These are phyloP conservation scores for Clonostachys byssicola DNA, from an alignment of 2,329 filamentous ascomycete genomes.

Conservation along the genomic window DNA sequence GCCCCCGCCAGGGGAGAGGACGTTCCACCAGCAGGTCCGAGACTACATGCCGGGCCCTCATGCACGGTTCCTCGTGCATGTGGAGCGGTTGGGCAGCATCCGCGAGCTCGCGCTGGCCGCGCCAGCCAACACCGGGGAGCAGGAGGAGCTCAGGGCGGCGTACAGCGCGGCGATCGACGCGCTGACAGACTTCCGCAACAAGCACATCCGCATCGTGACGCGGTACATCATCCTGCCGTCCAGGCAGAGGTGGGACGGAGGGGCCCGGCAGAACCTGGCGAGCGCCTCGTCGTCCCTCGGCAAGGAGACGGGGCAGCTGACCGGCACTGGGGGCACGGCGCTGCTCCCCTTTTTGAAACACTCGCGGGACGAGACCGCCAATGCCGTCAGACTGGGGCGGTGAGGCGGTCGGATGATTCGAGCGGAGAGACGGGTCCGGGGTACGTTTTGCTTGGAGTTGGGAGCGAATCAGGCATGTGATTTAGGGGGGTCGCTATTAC, in stretches of 20 bases:
- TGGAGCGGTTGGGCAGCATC: slow-evolving; percentile 69
- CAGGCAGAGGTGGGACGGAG: slow-evolving; percentile 26
- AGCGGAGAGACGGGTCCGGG: too few species aligned
- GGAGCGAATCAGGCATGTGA: too few species aligned
- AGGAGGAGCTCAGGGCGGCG: slow-evolving; percentile 25
- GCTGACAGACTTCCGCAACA: slow-evolving; percentile 72
- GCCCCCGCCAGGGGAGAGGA: slow-evolving; percentile 14
- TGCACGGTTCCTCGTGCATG: slow-evolving; percentile 69
- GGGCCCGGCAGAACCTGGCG: slow-evolving; percentile 32
- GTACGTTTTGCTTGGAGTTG: too few species aligned
- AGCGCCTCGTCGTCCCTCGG: slow-evolving; percentile 30
- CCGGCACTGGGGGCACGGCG: slow-evolving; percentile 6
- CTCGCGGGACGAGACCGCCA: slow-evolving; percentile 2
- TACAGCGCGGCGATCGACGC: slow-evolving; percentile 75
- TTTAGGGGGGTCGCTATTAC: too few species aligned
- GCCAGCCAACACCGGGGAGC: slow-evolving; percentile 38
- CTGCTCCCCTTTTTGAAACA: slow-evolving; percentile 8
- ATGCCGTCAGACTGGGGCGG: not conserved
- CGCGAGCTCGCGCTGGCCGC: slow-evolving; percentile 58
- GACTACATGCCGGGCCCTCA: slow-evolving; percentile 89
- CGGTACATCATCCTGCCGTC: slow-evolving; percentile 86
- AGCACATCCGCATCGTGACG: slow-evolving; percentile 85
- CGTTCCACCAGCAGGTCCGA: slow-evolving; percentile 65
- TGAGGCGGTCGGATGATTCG: too few species aligned
- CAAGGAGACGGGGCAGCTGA: slow-evolving; percentile 15